Evolutionary conservation across 1,284 basidiomycete species (phyloP), one percentile per base, ranked within the genome.

Genomic region (Ganoderma lucidum): DNA sequence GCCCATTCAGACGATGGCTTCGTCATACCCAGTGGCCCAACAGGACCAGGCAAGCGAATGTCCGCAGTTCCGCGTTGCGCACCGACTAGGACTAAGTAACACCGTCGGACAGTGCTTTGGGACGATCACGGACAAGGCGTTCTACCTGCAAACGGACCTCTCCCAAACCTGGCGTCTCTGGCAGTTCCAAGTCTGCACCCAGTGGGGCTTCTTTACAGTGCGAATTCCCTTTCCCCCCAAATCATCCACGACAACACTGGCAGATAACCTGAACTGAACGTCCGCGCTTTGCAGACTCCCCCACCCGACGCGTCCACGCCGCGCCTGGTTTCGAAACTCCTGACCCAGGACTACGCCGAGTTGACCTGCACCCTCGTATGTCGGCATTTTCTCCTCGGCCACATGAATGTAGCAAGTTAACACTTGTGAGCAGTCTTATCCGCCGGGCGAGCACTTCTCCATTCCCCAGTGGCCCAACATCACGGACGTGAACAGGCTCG

Each of bases 181-280:
- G 97, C 79, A 86, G 2, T 99, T 96, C 87, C 96, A 98, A 81
- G 90, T 92, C 69, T 98, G 96, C 82, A 96, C 93, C 0, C 90
- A 97, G 77, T 98, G 96, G 96, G 97, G 96, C 2, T 98, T 96
- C 81, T 96, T 97, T 78, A 86, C 83, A 6, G 92, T 92, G 75
- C 30, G 82, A 15, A 10, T 53, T 19, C 12, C 55, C n/a, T 30
- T 44, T n/a, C n/a, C 32, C 23, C 14, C 9, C 60, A 12, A 19
- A 14, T 3, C 6, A n/a, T 39, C 23, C 23, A 14, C 28, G 10
- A 28, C 23, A 12, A 5, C 9, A 28, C 48, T 12, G 10, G 23
- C 48, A 51, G 10, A n/a, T n/a, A n/a, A n/a, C n/a, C 2, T 9
- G 14, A 19, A 15, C 6, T 45, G 12, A 19, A 12, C 48, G 9